These are phyloP conservation scores for Lodderomyces pseudojiufengensis DNA, from an alignment of 1,139 yeast species.

Conservation along the genomic window DNA sequence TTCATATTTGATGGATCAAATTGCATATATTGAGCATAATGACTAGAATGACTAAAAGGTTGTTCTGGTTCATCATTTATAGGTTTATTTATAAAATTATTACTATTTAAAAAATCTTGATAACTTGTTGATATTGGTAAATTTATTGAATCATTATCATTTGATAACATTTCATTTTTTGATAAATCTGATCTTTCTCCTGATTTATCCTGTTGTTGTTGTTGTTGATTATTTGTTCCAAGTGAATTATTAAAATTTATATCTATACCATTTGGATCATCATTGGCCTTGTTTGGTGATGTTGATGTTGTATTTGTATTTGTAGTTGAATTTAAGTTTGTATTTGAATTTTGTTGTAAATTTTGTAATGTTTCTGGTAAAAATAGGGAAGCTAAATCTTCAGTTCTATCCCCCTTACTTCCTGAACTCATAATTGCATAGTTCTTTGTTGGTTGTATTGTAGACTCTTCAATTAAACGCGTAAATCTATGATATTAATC, in stretches of 20 bases:
- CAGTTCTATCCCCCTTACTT: slow-evolving; percentile 24
- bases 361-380: slow-evolving; percentile 41
- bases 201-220: no score
- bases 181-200: no score
- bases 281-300: not conserved
- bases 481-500: no score
- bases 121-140: slow-evolving; percentile 15
- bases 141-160: not conserved
- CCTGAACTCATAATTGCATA: slow-evolving; percentile 9
- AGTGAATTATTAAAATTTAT: no score
- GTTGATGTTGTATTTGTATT: slow-evolving; percentile 3
- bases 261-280: no score
- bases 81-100: slow-evolving; percentile 20
- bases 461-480: no score
- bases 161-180: not conserved
- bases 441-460: no score
- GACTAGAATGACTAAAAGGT: slow-evolving; percentile 12
- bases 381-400: slow-evolving; percentile 43
- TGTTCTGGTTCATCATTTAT: slow-evolving; percentile 8
- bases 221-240: no score
- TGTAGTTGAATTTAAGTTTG: slow-evolving; percentile 1
- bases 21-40: slow-evolving; percentile 12
- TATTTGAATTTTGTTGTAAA: slow-evolving; percentile 6
- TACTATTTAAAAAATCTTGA: slow-evolving; percentile 21
- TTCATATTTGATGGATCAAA: slow-evolving; percentile 8